Percentiles rank a stretch among this genome's conserved stretches.
phyloP scores from a whole-genome alignment of 2,329 filamentous ascomycete species.

The Dothideomycetidae sp. region DNA sequence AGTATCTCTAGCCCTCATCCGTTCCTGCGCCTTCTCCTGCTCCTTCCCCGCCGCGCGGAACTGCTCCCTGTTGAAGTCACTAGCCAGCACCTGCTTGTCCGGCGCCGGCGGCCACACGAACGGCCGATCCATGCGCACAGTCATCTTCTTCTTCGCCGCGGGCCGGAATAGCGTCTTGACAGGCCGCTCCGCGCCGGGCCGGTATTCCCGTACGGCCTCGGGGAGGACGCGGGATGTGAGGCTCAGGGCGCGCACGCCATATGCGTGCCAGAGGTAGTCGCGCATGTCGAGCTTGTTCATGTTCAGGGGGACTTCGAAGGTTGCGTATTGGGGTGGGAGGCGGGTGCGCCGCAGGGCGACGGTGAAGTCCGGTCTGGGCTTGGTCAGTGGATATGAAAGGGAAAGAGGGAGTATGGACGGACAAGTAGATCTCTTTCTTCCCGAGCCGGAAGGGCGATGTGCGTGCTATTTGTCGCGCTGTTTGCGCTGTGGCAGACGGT shows the following conservation, averaged over 20 bases:
- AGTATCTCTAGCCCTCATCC: conserved; percentile 22
- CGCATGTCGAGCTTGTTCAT: conserved; percentile 95
- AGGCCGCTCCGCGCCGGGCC: conserved; percentile 26
- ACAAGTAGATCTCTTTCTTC: conserved; percentile 25
- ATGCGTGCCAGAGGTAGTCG: conserved; percentile 83
- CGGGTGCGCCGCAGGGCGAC: conserved; percentile 64
- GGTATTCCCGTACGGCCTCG: conserved; percentile 44
- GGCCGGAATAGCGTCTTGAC: conserved; percentile 47
- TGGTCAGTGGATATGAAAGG: not conserved
- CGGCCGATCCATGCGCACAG: conserved; percentile 70
- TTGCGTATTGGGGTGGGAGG: conserved; percentile 63
- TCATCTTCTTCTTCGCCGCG: conserved; percentile 77
- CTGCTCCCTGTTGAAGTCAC: conserved; percentile 21
- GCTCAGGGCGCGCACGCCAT: conserved; percentile 56
- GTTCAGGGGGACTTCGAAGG: conserved; percentile 77
- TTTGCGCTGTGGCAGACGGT: not conserved
- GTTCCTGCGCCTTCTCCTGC: conserved; percentile 26
- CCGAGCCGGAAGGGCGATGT: conserved; percentile 20
- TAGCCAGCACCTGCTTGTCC: conserved; percentile 43
- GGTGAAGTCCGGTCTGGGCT: conserved; percentile 59
- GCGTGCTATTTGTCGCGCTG: not conserved
- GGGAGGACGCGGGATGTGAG: conserved; percentile 72
- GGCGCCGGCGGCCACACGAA: conserved; percentile 77
- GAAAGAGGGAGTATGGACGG: conserved; percentile 12
- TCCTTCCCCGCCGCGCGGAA: conserved; percentile 20